Conservation (phyloP, 441 rosid genomes). For the Populus hybrid region DNA sequence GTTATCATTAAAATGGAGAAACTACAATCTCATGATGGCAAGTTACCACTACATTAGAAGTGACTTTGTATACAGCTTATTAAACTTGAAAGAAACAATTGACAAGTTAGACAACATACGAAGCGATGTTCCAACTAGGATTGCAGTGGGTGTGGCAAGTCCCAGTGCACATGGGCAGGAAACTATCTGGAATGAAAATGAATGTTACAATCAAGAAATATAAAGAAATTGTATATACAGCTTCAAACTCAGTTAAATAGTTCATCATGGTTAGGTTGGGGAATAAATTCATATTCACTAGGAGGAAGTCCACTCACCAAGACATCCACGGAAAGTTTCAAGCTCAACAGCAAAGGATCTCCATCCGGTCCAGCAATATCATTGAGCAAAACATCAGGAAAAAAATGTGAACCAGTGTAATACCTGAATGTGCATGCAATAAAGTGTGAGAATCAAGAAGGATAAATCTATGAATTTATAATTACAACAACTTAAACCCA, state of each 20-base stretch:
- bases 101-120: constrained; percentile 46
- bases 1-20: background rate
- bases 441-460: constrained; percentile 20
- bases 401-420: constrained; percentile 73
- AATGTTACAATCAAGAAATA: constrained; percentile 7
- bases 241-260: background rate
- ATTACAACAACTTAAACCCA: background rate
- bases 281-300: constrained; percentile 2
- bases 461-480: constrained; percentile 2
- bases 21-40: background rate
- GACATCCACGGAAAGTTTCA: constrained; percentile 96
- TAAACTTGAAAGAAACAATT: constrained; percentile 10
- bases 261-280: constrained; percentile 6
- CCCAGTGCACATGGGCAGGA: constrained; percentile 97
- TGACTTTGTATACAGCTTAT: background rate
- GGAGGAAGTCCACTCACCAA: constrained; percentile 53
- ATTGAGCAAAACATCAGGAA: constrained; percentile 93
- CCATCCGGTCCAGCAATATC: constrained; percentile 94
- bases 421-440: constrained; percentile 54
- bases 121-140: constrained; percentile 94
- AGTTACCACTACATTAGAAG: background rate
- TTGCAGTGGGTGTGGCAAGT: constrained; percentile 97
- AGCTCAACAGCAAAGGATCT: constrained; percentile 81
- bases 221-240: background rate
- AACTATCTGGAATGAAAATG: too few species aligned